These are phyloP conservation scores for Serendipita sp. DNA, from an alignment of 768 basidiomycete species.

Conservation along the genomic window DNA sequence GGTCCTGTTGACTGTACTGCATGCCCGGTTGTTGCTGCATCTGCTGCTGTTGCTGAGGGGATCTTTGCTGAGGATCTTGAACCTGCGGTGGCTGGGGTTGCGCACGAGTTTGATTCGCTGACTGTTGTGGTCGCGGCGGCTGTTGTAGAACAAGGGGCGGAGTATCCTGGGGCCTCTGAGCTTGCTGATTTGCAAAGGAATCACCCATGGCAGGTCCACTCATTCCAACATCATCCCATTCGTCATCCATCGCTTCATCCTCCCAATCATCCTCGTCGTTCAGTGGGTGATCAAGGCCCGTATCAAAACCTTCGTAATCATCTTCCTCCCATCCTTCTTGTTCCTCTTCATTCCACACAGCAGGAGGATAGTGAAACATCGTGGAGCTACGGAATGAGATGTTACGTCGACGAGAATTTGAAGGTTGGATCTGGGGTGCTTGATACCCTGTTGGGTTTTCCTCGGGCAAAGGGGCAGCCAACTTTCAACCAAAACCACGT, in stretches of 20 bases:
- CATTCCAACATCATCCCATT: conserved; percentile 18
- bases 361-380: conserved; percentile 54
- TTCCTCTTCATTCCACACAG: conserved; percentile 69
- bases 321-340: conserved; percentile 38
- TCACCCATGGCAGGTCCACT: neutral
- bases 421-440: conserved; percentile 28
- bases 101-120: conserved; percentile 8
- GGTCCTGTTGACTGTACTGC: conserved; percentile 6
- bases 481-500: conserved; percentile 22
- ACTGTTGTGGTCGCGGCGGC: conserved; percentile 11
- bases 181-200: neutral
- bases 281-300: conserved; percentile 11
- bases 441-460: conserved; percentile 24
- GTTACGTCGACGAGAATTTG: neutral
- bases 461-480: conserved; percentile 55
- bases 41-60: conserved; percentile 16
- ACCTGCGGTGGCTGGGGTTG: conserved; percentile 19
- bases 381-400: neutral
- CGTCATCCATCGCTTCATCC: conserved; percentile 41
- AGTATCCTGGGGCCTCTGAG: neutral
- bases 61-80: conserved; percentile 8
- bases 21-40: conserved; percentile 6
- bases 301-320: conserved; percentile 47
- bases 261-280: conserved; percentile 79
- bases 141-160: conserved; percentile 10